Evolutionary conservation across 495 filamentous ascomycete species (phyloP).

Genomic region (Hypomontagnella submonticulosa): DNA sequence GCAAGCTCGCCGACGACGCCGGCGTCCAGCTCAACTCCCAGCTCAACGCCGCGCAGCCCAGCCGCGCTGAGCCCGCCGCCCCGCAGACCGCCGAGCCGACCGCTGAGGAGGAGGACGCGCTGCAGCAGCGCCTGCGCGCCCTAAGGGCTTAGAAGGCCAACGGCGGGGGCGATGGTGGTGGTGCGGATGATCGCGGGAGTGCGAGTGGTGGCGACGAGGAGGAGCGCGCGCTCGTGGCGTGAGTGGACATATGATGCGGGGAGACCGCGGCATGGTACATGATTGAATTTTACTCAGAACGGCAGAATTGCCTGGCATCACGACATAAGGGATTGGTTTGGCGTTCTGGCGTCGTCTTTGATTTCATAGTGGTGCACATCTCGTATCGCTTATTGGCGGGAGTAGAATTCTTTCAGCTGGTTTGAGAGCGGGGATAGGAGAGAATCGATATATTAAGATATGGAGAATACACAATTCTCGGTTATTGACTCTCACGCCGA

Average conservation of each 20-base stretch:
- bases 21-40: conserved; percentile 78
- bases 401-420: too few relatives aligned
- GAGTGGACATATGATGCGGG: background rate
- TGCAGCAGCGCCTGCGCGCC: conserved; percentile 67
- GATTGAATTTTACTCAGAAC: background rate
- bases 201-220: background rate
- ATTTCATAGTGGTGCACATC: background rate
- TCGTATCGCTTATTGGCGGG: background rate
- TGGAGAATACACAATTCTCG: too few relatives aligned
- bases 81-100: conserved; percentile 63
- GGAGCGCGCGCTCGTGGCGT: background rate
- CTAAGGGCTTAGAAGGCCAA: conserved; percentile 55
- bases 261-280: background rate
- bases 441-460: too few relatives aligned
- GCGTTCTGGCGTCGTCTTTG: conserved; percentile 31
- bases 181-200: background rate
- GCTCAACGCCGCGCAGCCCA: conserved; percentile 70
- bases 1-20: conserved; percentile 83
- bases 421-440: too few relatives aligned
- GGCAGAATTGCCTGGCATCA: conserved; percentile 33
- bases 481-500: too few relatives aligned
- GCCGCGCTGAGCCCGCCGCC: conserved; percentile 60
- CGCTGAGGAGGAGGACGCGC: conserved; percentile 70
- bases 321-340: conserved; percentile 28
- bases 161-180: background rate